Percentiles rank a stretch among this genome's conserved stretches.
phyloP scores from a whole-genome alignment of 2,329 filamentous ascomycete genomes.

The Trichophaea hybrida region DNA sequence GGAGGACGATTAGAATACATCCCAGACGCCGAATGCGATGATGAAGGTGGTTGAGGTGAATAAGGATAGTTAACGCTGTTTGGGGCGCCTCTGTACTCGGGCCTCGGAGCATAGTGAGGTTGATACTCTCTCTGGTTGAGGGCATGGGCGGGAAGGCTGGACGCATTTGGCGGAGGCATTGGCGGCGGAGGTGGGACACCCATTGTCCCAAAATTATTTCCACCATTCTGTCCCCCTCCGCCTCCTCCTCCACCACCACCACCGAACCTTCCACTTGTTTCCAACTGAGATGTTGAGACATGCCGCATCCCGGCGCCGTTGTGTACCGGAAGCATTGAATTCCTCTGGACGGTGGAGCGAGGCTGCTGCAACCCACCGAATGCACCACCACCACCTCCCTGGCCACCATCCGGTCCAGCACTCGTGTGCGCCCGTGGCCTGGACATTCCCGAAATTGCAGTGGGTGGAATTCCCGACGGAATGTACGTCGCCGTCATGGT shows the following conservation, averaged over 20 bases:
- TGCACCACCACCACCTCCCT: constrained; percentile 6
- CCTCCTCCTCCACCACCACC: constrained; percentile 11
- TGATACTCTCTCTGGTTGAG: constrained; percentile 16
- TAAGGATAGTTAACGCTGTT: constrained; percentile 2
- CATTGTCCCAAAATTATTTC: constrained; percentile 5
- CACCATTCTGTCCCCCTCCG: constrained; percentile 5
- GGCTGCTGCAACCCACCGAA: constrained; percentile 12
- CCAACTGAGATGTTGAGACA: constrained; percentile 21
- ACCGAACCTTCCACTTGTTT: constrained; percentile 10
- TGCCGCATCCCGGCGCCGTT: constrained; percentile 16
- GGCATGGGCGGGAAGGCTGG: constrained; percentile 9
- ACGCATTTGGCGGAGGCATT: constrained; percentile 18
- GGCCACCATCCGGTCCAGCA: constrained; percentile 8
- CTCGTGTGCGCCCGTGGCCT: constrained; percentile 21
- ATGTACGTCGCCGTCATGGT: constrained; percentile 15
- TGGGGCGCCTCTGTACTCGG: constrained; percentile 10
- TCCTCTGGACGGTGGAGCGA: constrained; percentile 11
- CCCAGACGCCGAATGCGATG: constrained; percentile 7
- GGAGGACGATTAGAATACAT: constrained; percentile 18
- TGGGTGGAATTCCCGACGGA: constrained; percentile 5
- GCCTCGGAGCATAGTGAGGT: constrained; percentile 17
- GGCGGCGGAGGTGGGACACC: constrained; percentile 20
- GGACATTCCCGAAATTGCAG: neutral
- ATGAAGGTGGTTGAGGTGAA: constrained; percentile 2
- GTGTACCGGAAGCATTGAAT: constrained; percentile 15